These are phyloP conservation scores for Triglochin maritima DNA, from an alignment of 106 monocot genomes.

Conservation along the genomic window DNA sequence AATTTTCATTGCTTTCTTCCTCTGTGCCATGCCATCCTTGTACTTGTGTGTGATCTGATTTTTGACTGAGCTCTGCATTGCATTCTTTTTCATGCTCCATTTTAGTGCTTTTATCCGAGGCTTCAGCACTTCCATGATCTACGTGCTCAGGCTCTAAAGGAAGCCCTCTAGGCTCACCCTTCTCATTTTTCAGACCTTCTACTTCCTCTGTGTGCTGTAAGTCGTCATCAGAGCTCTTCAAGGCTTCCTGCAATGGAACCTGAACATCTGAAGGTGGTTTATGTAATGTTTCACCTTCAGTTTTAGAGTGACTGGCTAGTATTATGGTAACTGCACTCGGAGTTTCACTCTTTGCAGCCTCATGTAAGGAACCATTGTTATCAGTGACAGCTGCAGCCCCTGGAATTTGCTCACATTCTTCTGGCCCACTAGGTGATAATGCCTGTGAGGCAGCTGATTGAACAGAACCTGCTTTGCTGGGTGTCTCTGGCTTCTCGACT, in stretches of 20 bases:
- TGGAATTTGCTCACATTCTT: background rate
- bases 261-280: background rate
- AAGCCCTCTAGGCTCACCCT: no score
- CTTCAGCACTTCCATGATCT: background rate
- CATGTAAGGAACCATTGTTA: background rate
- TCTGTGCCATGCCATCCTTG: background rate
- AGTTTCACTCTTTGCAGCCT: background rate
- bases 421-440: background rate
- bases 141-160: no score
- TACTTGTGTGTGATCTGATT: no score
- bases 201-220: background rate
- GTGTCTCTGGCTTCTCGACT: background rate
- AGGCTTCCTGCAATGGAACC: background rate
- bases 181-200: background rate
- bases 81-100: background rate
- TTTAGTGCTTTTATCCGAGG: background rate
- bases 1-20: background rate
- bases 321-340: background rate
- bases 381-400: background rate
- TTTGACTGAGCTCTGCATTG: no score
- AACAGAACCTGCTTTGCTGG: background rate
- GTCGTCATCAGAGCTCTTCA: background rate
- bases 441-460: background rate
- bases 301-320: background rate
- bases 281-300: constrained; percentile 2